Percentiles rank a stretch among this genome's conserved stretches.
These are phyloP conservation scores for Populus hybrid DNA, from an alignment of 441 rosid genomes.

Conservation along the genomic window DNA sequence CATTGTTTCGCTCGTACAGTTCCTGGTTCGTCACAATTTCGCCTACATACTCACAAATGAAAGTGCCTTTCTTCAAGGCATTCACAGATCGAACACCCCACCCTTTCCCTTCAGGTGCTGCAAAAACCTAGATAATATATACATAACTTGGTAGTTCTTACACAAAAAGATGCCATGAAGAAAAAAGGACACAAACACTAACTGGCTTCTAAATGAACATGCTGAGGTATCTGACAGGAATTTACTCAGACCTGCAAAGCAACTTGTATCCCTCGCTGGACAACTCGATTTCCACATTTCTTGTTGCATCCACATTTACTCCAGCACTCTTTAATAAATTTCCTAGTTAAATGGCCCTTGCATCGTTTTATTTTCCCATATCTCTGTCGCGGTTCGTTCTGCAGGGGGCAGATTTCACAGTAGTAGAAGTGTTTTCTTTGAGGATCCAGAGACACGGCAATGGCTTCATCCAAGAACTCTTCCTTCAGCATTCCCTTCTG, in stretches of 20 bases:
- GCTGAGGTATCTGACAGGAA: neutral
- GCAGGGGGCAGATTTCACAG: slow-evolving; percentile 33
- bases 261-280: slow-evolving; percentile 35
- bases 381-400: slow-evolving; percentile 13
- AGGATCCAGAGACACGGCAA: slow-evolving; percentile 17
- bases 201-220: neutral
- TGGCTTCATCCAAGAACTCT: slow-evolving; percentile 34
- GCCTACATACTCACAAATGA: slow-evolving; percentile 38
- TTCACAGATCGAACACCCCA: slow-evolving; percentile 34
- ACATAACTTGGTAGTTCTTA: neutral
- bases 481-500: slow-evolving; percentile 27
- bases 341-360: slow-evolving; percentile 36
- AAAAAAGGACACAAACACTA: neutral
- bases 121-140: slow-evolving; percentile 27
- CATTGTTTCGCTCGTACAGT: slow-evolving; percentile 28
- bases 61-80: slow-evolving; percentile 34
- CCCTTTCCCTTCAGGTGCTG: slow-evolving; percentile 33
- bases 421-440: slow-evolving; percentile 28
- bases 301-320: slow-evolving; percentile 32
- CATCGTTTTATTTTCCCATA: slow-evolving; percentile 24
- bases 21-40: slow-evolving; percentile 41
- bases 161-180: neutral
- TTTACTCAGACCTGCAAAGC: slow-evolving; percentile 32
- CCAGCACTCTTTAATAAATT: slow-evolving; percentile 49
- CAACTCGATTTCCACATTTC: slow-evolving; percentile 34